A percentile compares a stretch with the other conserved stretches of the same genome.
Conservation (phyloP, 2,329 filamentous ascomycete species). For the Magnaporthales sp. region DNA sequence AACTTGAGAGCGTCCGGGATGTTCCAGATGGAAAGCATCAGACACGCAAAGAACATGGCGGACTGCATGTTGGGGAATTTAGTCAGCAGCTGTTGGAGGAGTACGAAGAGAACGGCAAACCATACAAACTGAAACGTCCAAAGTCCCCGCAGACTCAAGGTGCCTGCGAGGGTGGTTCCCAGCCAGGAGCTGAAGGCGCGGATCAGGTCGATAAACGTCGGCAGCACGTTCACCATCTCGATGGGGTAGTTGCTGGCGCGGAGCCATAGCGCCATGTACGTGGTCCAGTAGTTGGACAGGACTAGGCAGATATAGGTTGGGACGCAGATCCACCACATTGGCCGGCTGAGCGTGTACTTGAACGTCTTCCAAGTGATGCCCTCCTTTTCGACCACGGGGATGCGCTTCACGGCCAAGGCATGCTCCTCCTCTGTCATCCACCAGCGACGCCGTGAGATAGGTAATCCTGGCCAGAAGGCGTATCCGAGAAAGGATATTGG, state of each 20-base stretch:
- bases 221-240: conserved; percentile 38
- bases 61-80: not conserved
- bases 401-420: conserved; percentile 22
- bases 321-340: conserved; percentile 6
- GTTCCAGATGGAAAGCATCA: conserved; percentile 32
- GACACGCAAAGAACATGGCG: conserved; percentile 2
- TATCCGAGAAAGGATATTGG: conserved; percentile 43
- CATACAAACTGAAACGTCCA: conserved; percentile 6
- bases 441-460: conserved; percentile 27
- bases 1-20: conserved; percentile 39
- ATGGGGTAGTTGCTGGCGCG: conserved; percentile 38
- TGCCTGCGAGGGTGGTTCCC: conserved; percentile 35
- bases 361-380: not conserved
- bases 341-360: conserved; percentile 13
- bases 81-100: not conserved
- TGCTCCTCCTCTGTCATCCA: conserved; percentile 25
- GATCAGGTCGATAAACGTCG: conserved; percentile 38
- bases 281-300: conserved; percentile 32
- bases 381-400: conserved; percentile 10
- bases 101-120: not conserved
- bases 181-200: conserved; percentile 38
- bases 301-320: conserved; percentile 24
- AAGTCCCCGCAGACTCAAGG: not conserved
- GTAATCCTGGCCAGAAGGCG: conserved; percentile 39
- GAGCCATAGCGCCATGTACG: conserved; percentile 45